These are phyloP conservation scores for Nymphaea thermarum DNA, from an alignment of 164 flowering plant species.

Conservation along the genomic window DNA sequence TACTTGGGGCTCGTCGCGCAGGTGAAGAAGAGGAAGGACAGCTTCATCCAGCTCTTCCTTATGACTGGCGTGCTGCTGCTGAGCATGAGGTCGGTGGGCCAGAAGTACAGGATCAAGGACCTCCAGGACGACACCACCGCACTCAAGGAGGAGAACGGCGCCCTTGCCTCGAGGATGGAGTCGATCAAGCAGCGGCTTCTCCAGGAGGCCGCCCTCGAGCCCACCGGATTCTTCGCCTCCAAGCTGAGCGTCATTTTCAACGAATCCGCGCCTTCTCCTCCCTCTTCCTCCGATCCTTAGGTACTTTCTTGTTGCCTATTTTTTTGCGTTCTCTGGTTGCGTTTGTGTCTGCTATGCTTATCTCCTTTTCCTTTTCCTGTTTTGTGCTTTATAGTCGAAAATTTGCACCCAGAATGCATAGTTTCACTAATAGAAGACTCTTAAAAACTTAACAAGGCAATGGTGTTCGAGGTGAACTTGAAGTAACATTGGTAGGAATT, in stretches of 20 bases:
- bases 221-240: conserved; percentile 60
- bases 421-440: too few species aligned
- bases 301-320: too few species aligned
- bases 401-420: too few species aligned
- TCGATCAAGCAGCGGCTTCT: conserved; percentile 50
- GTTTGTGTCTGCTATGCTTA: too few species aligned
- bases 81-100: conserved; percentile 67
- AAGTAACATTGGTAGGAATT: too few species aligned
- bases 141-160: conserved; percentile 46
- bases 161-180: conserved; percentile 44
- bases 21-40: conserved; percentile 47
- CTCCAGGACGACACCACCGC: conserved; percentile 55
- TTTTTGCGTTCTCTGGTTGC: too few species aligned
- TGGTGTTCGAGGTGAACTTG: too few species aligned
- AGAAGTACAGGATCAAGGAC: conserved; percentile 63
- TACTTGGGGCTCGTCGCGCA: conserved; percentile 33
- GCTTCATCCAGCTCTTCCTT: conserved; percentile 61
- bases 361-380: too few species aligned
- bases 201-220: conserved; percentile 61
- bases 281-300: background rate
- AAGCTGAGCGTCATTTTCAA: conserved; percentile 60
- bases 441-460: too few species aligned
- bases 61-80: conserved; percentile 69
- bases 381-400: too few species aligned
- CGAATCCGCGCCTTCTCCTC: conserved; percentile 2